These are phyloP conservation scores for Lasiosphaeriaceae sp. DNA, from an alignment of 495 filamentous ascomycete species.

Conservation along the genomic window DNA sequence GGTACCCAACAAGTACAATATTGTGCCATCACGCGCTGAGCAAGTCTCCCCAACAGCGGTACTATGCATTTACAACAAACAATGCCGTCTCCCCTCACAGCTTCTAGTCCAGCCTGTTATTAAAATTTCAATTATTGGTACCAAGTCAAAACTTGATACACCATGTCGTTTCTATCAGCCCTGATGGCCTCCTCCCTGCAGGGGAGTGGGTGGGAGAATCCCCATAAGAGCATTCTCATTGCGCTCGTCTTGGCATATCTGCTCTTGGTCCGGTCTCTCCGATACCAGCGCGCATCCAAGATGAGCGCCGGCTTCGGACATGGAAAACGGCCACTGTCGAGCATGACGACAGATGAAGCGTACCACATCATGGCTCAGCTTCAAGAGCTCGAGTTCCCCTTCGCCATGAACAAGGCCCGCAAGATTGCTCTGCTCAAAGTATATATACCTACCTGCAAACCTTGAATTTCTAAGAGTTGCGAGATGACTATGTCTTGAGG, in stretches of 20 bases:
- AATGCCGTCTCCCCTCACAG: too few species aligned
- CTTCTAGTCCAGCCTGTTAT: too few species aligned
- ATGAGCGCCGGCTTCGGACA: constrained; percentile 14
- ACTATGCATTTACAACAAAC: too few species aligned
- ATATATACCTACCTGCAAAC: neutral
- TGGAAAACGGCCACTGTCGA: constrained; percentile 23
- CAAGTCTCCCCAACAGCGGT: too few species aligned
- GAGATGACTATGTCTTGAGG: neutral
- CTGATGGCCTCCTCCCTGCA: too few species aligned
- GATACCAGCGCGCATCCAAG: constrained; percentile 15
- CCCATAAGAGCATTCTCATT: neutral
- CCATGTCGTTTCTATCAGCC: too few species aligned
- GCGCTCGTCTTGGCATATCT: neutral
- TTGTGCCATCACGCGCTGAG: too few species aligned
- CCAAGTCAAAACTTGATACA: too few species aligned
- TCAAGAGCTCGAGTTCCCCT: constrained; percentile 32
- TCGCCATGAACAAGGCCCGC: constrained; percentile 22
- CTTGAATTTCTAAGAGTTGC: neutral
- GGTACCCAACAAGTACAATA: too few species aligned
- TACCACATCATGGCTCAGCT: constrained; percentile 25
- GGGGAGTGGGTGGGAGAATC: too few species aligned
- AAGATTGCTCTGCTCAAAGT: constrained; percentile 33
- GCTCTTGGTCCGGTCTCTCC: constrained; percentile 11
- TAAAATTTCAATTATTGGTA: too few species aligned
- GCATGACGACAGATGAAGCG: constrained; percentile 33